These are phyloP conservation scores for Arabidopsis arenosa DNA, from an alignment of 345 rosid species.

Conservation along the genomic window DNA sequence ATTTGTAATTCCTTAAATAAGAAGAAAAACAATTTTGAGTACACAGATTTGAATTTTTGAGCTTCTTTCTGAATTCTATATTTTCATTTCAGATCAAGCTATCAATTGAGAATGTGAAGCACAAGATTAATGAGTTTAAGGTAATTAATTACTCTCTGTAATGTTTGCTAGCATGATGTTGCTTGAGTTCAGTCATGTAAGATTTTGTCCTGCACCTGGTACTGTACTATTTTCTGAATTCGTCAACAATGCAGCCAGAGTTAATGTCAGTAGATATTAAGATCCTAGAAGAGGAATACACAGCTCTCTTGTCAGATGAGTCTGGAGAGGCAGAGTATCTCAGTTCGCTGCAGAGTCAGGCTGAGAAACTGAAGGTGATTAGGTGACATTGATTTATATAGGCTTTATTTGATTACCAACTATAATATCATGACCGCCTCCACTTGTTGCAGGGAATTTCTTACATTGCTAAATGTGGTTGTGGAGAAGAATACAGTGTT, in stretches of 20 bases:
- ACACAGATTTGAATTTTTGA: neutral
- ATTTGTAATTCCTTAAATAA: neutral
- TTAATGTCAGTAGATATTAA: slow-evolving; percentile 54
- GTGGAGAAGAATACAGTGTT: slow-evolving; percentile 66
- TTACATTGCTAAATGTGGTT: slow-evolving; percentile 56
- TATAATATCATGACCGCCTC: slow-evolving; percentile 23
- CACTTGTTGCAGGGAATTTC: slow-evolving; percentile 60
- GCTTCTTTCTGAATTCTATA: slow-evolving; percentile 19
- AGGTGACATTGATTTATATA: slow-evolving; percentile 22
- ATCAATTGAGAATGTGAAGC: slow-evolving; percentile 53
- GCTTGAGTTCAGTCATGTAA: slow-evolving; percentile 4
- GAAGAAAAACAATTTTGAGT: neutral
- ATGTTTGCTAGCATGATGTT: slow-evolving; percentile 21
- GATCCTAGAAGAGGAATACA: slow-evolving; percentile 62
- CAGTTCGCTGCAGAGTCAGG: slow-evolving; percentile 56
- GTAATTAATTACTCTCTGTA: slow-evolving; percentile 52
- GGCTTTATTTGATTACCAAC: slow-evolving; percentile 1
- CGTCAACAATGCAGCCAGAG: slow-evolving; percentile 58
- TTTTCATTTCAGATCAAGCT: slow-evolving; percentile 59
- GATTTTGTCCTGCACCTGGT: neutral
- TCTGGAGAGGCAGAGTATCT: slow-evolving; percentile 61
- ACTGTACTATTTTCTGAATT: neutral
- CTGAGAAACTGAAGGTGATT: slow-evolving; percentile 60
- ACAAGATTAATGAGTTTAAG: slow-evolving; percentile 55
- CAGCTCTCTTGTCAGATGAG: slow-evolving; percentile 61